Base-by-base conservation (phyloP, 2,329 filamentous ascomycete genomes). In the Bipolaris oryzae region DNA sequence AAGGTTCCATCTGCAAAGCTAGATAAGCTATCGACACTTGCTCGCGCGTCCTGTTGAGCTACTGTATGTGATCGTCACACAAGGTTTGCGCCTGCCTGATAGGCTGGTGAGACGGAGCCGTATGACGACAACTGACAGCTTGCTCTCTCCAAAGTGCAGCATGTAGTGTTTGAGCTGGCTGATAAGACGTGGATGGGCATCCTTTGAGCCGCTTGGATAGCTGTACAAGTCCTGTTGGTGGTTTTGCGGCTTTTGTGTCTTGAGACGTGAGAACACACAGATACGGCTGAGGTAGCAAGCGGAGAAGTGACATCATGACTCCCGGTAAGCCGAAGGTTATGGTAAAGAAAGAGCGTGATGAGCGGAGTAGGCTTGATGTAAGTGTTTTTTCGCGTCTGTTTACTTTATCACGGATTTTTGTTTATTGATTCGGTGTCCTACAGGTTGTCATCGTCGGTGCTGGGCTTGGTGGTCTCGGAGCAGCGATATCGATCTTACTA, bases 391-490 rank as follows among this genome's bases (percentile, higher is more conserved):
- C 25, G 15, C 3, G 16, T 10, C 10, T 11, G 7, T 5, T 1
- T 23, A 16, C 7, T 25, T 7, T 16, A 1, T 7, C 1, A 2
- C 5, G 5, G 5, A 3, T 18, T 13, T 31, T 18, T 15, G 2
- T 16, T 18, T 13, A 23, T 38, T 48, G 7, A 48, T 20, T 31
- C 45, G 16, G 58, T 20, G 60, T n/a, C 16, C 10, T 3, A 13
- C 16, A 74, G 72, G 63, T 84, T 23, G 76, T 85, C 20, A 73
- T 86, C 23, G 78, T 84, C 18, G 84, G 84, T n/a, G 84, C 82
- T 9, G 84, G 84, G 5, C 76, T 86, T 18, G 82, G 82, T 21
- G 84, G 84, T 5, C 75, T 86, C 7, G 81, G 77, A 10, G 79
- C 81, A 20, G 79, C 79, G n/a, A 82, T 84, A 55, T 71, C 77